These are phyloP conservation scores for Aegilops longissima DNA, from an alignment of 176 grass and related monocot species.

Conservation along the genomic window DNA sequence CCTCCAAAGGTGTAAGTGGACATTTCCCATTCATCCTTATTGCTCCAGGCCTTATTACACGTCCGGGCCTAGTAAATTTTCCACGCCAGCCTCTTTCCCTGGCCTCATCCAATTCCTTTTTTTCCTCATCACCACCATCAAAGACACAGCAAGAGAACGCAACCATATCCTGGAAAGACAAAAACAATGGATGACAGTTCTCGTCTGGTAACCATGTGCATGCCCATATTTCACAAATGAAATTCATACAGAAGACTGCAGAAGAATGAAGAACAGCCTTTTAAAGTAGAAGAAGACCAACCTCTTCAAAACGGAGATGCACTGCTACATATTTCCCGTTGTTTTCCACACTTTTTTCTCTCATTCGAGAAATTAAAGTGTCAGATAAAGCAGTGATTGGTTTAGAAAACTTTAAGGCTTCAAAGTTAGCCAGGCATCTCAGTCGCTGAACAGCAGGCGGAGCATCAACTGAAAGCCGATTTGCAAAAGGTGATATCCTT, in stretches of 20 bases:
- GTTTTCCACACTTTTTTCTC: conserved; percentile 60
- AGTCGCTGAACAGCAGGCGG: conserved; percentile 79
- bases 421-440: conserved; percentile 96
- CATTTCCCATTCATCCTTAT: conserved; percentile 98
- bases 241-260: conserved; percentile 12
- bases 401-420: conserved; percentile 93
- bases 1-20: conserved; percentile 97
- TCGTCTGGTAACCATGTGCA: background rate
- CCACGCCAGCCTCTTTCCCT: conserved; percentile 98
- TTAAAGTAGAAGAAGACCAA: conserved; percentile 39
- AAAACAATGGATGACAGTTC: conserved; percentile 1
- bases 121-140: conserved; percentile 83
- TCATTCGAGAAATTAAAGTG: conserved; percentile 88
- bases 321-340: conserved; percentile 89
- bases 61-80: conserved; percentile 92
- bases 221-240: background rate
- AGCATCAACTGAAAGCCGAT: conserved; percentile 87
- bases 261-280: conserved; percentile 7
- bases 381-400: conserved; percentile 69
- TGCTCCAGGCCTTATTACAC: conserved; percentile 84
- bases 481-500: conserved; percentile 97
- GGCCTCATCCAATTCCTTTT: conserved; percentile 76
- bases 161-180: conserved; percentile 93
- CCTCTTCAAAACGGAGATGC: conserved; percentile 99
- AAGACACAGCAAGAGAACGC: conserved; percentile 98